Evolutionary conservation across 306 rosid genomes (phyloP).

Genomic region (Trichosanthes truncata): DNA sequence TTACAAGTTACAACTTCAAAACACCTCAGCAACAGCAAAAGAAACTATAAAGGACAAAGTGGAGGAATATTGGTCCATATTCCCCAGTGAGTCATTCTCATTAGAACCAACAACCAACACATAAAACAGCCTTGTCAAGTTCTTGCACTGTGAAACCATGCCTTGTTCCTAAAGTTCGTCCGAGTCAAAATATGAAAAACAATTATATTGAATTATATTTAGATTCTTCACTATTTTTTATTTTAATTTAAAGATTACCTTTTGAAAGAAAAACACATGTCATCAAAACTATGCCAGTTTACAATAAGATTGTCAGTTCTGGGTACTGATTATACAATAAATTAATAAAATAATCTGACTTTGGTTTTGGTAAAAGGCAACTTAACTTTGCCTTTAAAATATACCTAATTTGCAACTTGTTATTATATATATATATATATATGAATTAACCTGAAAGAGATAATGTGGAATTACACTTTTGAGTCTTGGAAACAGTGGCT

Average conservation of each 20-base stretch:
- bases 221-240: background rate
- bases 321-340: background rate
- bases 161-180: background rate
- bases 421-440: background rate
- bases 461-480: background rate
- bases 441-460: background rate
- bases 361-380: constrained; percentile 4
- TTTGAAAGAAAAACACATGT: background rate
- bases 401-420: background rate
- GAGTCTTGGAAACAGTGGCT: background rate
- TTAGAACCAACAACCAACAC: constrained; percentile 2
- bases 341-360: background rate
- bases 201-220: background rate
- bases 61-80: constrained; percentile 12
- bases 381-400: background rate
- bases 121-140: background rate
- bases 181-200: background rate
- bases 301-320: background rate
- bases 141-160: background rate
- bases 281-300: background rate
- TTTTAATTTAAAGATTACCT: background rate
- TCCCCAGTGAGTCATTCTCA: constrained; percentile 3
- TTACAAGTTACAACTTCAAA: background rate
- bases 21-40: background rate
- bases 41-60: constrained; percentile 2